Evolutionary conservation across 768 basidiomycete genomes (phyloP).

Genomic region (Exidia glandulosa): DNA sequence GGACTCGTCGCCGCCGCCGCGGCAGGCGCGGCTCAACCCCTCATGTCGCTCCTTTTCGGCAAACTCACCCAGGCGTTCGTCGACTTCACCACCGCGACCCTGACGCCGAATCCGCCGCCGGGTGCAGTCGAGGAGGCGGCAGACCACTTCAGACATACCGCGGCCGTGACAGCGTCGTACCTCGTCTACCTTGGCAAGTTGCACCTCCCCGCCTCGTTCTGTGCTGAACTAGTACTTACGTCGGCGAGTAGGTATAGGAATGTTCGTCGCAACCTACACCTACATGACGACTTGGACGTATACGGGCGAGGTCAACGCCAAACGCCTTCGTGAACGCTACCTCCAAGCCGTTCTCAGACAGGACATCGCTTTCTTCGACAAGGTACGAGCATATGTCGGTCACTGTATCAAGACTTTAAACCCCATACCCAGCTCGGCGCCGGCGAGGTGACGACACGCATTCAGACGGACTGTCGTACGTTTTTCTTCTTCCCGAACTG

Average conservation of each 20-base stretch:
- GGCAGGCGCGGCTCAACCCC: slow-evolving; percentile 71
- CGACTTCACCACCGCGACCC: slow-evolving; percentile 30
- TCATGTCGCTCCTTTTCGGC: slow-evolving; percentile 81
- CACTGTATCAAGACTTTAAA: no score
- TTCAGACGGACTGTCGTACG: slow-evolving; percentile 78
- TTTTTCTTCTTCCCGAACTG: slow-evolving; percentile 4
- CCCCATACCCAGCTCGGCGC: no score
- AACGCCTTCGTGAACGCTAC: slow-evolving; percentile 76
- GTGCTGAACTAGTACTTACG: slow-evolving; percentile 2
- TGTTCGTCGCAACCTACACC: slow-evolving; percentile 55
- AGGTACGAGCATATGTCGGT: no score
- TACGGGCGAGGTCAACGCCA: slow-evolving; percentile 63
- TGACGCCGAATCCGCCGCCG: slow-evolving; percentile 21
- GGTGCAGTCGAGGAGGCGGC: slow-evolving; percentile 22
- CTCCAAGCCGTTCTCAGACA: slow-evolving; percentile 73
- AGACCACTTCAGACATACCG: slow-evolving; percentile 46
- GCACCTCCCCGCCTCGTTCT: background rate
- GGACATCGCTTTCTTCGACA: slow-evolving; percentile 83
- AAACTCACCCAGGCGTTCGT: slow-evolving; percentile 69
- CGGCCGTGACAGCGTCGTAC: slow-evolving; percentile 50
- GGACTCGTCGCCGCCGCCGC: slow-evolving; percentile 65
- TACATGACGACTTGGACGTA: slow-evolving; percentile 26
- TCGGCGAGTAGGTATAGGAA: slow-evolving; percentile 46
- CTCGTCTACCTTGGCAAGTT: slow-evolving; percentile 58
- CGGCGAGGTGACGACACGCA: slow-evolving; percentile 88